Conservation (phyloP, 2,329 filamentous ascomycete genomes). For the Penicillium expansum region DNA sequence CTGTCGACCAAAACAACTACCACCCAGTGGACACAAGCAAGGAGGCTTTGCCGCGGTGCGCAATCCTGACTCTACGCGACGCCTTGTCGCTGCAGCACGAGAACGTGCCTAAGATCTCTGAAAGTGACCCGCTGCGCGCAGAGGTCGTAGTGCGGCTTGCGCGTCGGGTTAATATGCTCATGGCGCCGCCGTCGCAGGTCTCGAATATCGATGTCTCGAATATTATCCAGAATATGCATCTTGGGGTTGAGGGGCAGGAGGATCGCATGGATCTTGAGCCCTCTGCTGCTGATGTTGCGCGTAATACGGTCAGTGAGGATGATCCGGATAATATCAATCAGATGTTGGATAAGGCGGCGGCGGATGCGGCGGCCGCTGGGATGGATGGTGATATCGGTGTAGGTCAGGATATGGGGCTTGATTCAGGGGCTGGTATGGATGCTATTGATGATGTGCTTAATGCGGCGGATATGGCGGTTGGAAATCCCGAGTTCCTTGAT, state of each 20-base stretch:
- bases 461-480: slow-evolving; percentile 43
- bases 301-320: slow-evolving; percentile 19
- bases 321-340: slow-evolving; percentile 38
- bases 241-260: slow-evolving; percentile 32
- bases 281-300: slow-evolving; percentile 14
- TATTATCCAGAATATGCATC: slow-evolving; percentile 44
- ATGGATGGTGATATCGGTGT: slow-evolving; percentile 26
- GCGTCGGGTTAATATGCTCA: slow-evolving; percentile 44
- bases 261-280: slow-evolving; percentile 36
- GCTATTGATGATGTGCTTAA: slow-evolving; percentile 47
- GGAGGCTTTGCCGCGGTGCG: slow-evolving; percentile 33
- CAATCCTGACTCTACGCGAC: slow-evolving; percentile 43
- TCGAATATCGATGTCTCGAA: slow-evolving; percentile 43
- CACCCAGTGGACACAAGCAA: slow-evolving; percentile 36
- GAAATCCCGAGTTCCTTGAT: slow-evolving; percentile 46
- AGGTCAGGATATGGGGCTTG: slow-evolving; percentile 28
- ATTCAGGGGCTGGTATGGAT: slow-evolving; percentile 31
- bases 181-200: slow-evolving; percentile 39
- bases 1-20: slow-evolving; percentile 37
- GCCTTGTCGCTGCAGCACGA: slow-evolving; percentile 40
- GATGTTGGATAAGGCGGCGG: slow-evolving; percentile 41
- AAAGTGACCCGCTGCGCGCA: slow-evolving; percentile 45
- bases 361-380: slow-evolving; percentile 35
- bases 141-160: slow-evolving; percentile 46
- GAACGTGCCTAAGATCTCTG: slow-evolving; percentile 40